Base-by-base conservation (phyloP, 2,329 filamentous ascomycete genomes). In the Mollisiaceae sp. region DNA sequence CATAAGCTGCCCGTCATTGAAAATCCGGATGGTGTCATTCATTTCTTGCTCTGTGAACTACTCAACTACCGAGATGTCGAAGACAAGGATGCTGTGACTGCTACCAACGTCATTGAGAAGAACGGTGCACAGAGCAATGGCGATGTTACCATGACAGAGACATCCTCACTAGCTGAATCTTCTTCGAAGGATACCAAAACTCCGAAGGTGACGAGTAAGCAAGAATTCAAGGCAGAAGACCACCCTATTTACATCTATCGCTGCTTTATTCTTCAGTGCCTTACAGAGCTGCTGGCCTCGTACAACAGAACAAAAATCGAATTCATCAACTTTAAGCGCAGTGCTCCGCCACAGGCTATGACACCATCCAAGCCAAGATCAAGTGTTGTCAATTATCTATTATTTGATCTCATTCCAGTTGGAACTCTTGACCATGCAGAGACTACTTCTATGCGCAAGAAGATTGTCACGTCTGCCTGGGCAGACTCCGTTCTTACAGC, bases 321-420 rank as follows among this genome's bases (percentile, higher is more conserved):
- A 76, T 98, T 99, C 76, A 97, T 99, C 82, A 98, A 97, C 78
- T 99, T 97, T 81, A 98, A 96, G 71, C 90, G 94, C 67, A 97
- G 94, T 75, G 90, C 92, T 8, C 92, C 94, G 56, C 85, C 93
- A 54, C 90, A 92, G 71, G 90, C 90, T 12, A 76, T 78, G 68
- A 98, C 95, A 1, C 95, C 95, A 5, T 94, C 96, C 18, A 98
- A 98, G 78, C 95, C 95, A 63, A 89, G 95, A 47, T 94, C 94
- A 12, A 93, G 91, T 68, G 91, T 98, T 52, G 82, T 99, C 68
- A 97, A 98, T 77, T 99, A 99, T 75, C 84, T 99, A 41, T 86
- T 99, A 58, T 93, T 91, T 72, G 91, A 91, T 66, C 82, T 99
- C 20, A 80, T 91, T 85, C 86, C 74, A 77, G 83, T 71, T 75